phyloP scores from a whole-genome alignment of 768 basidiomycete species.

The Boletus pseudopeckii region DNA sequence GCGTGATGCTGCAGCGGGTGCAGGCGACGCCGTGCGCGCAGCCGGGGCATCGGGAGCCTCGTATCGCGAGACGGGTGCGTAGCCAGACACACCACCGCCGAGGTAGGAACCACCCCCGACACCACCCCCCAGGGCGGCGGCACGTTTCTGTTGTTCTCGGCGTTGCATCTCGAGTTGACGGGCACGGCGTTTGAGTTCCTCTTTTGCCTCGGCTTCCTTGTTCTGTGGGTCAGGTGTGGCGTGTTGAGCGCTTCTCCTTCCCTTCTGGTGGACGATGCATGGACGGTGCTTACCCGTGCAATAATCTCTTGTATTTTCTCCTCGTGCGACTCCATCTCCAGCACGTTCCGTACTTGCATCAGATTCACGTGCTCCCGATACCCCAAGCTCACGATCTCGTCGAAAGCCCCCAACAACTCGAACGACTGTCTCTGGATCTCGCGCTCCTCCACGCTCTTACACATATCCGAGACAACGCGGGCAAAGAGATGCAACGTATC shows the following conservation, averaged over 20 bases:
- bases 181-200: slow-evolving; percentile 95
- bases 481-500: slow-evolving; percentile 94
- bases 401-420: slow-evolving; percentile 92
- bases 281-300: slow-evolving; percentile 60
- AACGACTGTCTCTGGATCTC: slow-evolving; percentile 91
- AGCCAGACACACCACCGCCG: slow-evolving; percentile 66
- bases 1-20: slow-evolving; percentile 48
- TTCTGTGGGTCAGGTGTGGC: slow-evolving; percentile 49
- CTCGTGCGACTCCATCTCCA: slow-evolving; percentile 91
- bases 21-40: slow-evolving; percentile 40
- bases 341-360: slow-evolving; percentile 71
- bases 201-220: slow-evolving; percentile 99
- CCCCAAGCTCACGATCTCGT: slow-evolving; percentile 92
- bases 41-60: slow-evolving; percentile 58
- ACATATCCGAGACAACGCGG: slow-evolving; percentile 89
- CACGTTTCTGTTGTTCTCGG: slow-evolving; percentile 84
- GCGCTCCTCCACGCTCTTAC: slow-evolving; percentile 79
- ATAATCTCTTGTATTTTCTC: slow-evolving; percentile 99
- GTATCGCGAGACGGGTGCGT: slow-evolving; percentile 68
- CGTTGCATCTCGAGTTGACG: slow-evolving; percentile 98
- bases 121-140: slow-evolving; percentile 43
- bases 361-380: slow-evolving; percentile 77
- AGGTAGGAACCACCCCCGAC: slow-evolving; percentile 56
- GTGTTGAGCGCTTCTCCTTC: neutral
- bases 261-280: too few relatives aligned